Evolutionary conservation across 169 alveolate genomes (phyloP).

Genomic region (Perkinsus olseni): DNA sequence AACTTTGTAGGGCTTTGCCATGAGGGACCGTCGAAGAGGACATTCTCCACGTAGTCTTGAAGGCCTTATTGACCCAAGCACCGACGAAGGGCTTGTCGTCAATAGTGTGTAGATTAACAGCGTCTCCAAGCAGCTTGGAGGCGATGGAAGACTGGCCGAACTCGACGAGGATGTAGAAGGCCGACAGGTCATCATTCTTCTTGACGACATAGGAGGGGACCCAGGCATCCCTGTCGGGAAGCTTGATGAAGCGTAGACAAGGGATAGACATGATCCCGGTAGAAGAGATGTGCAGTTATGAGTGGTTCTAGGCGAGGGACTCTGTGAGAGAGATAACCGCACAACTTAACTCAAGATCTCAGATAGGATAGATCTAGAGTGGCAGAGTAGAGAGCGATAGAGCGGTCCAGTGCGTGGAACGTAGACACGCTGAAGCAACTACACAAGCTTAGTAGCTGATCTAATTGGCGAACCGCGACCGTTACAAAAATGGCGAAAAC

Average conservation of each 20-base stretch:
- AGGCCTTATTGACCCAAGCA: not conserved
- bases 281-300: not conserved
- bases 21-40: not conserved
- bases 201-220: not conserved
- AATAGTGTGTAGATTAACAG: not conserved
- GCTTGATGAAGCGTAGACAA: not conserved
- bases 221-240: not conserved
- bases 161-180: not conserved
- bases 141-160: not conserved
- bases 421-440: not conserved
- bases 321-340: not conserved
- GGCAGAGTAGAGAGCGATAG: not conserved
- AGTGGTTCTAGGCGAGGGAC: not conserved
- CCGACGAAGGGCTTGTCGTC: not conserved
- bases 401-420: not conserved
- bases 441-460: not conserved
- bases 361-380: not conserved
- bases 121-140: not conserved
- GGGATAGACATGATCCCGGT: not conserved
- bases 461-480: too few species aligned
- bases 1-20: not conserved
- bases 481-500: too few species aligned
- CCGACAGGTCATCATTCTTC: not conserved
- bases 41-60: not conserved
- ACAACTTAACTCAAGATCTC: not conserved